Evolutionary conservation across 2,329 filamentous ascomycete species (phyloP).

Genomic region (Paraphaeosphaeria sporulosa): DNA sequence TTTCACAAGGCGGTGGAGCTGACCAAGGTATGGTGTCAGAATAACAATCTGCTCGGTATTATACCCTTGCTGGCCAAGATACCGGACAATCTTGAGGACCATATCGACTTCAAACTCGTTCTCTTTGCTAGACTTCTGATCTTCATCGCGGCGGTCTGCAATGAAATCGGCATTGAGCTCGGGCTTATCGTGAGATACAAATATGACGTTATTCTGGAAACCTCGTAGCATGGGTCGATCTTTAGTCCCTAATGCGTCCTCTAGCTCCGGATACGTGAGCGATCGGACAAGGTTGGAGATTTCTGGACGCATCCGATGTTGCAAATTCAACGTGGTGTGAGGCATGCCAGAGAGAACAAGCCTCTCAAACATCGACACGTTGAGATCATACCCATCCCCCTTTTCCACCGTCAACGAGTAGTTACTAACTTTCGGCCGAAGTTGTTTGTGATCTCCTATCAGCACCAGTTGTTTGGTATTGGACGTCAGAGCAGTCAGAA

Average conservation of each 20-base stretch:
- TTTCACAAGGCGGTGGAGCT: constrained; percentile 66
- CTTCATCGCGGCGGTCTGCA: constrained; percentile 60
- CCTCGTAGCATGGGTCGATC: constrained; percentile 61
- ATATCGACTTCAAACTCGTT: constrained; percentile 73
- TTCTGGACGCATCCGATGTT: constrained; percentile 74
- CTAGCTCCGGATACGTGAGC: constrained; percentile 68
- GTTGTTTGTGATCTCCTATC: constrained; percentile 77
- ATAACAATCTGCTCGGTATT: constrained; percentile 70
- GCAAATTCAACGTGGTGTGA: constrained; percentile 63
- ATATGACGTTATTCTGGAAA: constrained; percentile 67
- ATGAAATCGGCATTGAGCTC: constrained; percentile 59
- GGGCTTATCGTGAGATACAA: constrained; percentile 67
- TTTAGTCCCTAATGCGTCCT: constrained; percentile 62
- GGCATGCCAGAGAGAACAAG: constrained; percentile 64
- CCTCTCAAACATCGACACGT: constrained; percentile 73
- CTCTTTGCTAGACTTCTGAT: constrained; percentile 62
- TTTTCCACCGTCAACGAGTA: constrained; percentile 69
- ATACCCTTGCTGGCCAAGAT: constrained; percentile 76
- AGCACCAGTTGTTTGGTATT: constrained; percentile 69
- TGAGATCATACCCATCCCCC: constrained; percentile 71
- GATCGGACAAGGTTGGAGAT: constrained; percentile 67
- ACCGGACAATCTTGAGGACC: constrained; percentile 69
- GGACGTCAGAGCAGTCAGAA: constrained; percentile 66
- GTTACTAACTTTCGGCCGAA: constrained; percentile 71
- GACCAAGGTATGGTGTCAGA: constrained; percentile 76